phyloP scores from a whole-genome alignment of 805 yeast species.

The Wickerhamomyces kurtzmanii region DNA sequence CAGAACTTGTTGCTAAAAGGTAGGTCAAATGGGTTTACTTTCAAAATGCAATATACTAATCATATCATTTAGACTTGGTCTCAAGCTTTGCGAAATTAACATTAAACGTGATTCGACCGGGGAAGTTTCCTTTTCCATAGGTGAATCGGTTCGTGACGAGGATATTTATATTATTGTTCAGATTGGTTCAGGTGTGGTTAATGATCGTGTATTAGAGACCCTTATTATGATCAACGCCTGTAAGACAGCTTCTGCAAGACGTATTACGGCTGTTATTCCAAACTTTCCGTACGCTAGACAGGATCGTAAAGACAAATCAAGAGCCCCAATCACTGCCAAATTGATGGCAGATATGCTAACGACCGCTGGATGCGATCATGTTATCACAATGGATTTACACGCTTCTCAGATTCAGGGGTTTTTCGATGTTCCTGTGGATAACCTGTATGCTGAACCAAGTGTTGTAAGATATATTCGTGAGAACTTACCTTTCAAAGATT shows the following conservation, averaged over 20 bases:
- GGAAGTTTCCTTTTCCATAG: constrained; percentile 69
- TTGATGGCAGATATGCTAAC: constrained; percentile 74
- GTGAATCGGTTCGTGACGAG: constrained; percentile 79
- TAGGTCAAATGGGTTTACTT: too few species aligned
- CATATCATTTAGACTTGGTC: too few species aligned
- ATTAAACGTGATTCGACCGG: constrained; percentile 59
- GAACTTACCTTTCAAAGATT: constrained; percentile 42
- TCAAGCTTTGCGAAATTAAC: constrained; percentile 51
- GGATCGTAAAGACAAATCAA: constrained; percentile 74
- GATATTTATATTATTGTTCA: constrained; percentile 75
- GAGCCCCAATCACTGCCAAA: constrained; percentile 83
- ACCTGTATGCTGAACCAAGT: constrained; percentile 75
- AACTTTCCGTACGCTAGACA: constrained; percentile 86
- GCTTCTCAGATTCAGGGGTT: constrained; percentile 89
- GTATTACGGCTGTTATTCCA: constrained; percentile 77
- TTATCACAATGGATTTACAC: constrained; percentile 79
- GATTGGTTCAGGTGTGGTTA: constrained; percentile 69
- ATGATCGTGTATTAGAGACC: constrained; percentile 66
- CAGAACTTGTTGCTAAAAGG: constrained; percentile 57
- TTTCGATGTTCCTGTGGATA: constrained; percentile 76
- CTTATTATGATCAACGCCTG: constrained; percentile 77
- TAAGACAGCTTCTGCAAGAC: constrained; percentile 72
- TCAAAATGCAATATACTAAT: too few species aligned
- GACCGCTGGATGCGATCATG: constrained; percentile 81
- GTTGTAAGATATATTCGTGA: constrained; percentile 69